Percentiles rank a stretch among this genome's conserved stretches.
Evolutionary conservation across 2,329 filamentous ascomycete species (phyloP).

Genomic region (Tolypocladium nubicola): DNA sequence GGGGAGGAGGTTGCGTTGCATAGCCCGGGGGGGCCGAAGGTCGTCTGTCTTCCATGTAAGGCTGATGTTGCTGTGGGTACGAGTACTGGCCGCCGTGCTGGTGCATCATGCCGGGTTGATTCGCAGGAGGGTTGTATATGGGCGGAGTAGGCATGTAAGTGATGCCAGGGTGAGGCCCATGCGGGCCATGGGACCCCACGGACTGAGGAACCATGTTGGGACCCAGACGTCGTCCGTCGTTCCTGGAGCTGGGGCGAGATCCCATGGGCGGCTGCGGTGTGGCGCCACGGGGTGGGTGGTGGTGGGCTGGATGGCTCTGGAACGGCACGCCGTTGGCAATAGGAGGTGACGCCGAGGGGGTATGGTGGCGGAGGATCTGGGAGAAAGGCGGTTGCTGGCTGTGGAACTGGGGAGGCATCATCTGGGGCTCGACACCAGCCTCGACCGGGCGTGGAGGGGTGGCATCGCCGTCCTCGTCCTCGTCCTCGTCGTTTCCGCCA

Average conservation of each 20-base stretch:
- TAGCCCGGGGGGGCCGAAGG: conserved; percentile 61
- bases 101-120: conserved; percentile 24
- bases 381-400: conserved; percentile 57
- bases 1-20: conserved; percentile 44
- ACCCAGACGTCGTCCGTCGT: conserved; percentile 64
- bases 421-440: conserved; percentile 38
- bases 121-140: conserved; percentile 59
- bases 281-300: conserved; percentile 48
- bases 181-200: conserved; percentile 42
- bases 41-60: conserved; percentile 67
- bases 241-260: conserved; percentile 62
- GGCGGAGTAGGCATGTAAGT: conserved; percentile 78
- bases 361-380: conserved; percentile 71
- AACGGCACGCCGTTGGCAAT: conserved; percentile 68
- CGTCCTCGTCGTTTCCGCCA: conserved; percentile 78
- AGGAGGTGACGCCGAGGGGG: conserved; percentile 80
- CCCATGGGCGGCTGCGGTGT: conserved; percentile 69
- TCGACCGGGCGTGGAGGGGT: conserved; percentile 60
- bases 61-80: conserved; percentile 34
- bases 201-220: conserved; percentile 63
- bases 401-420: conserved; percentile 63
- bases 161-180: conserved; percentile 51
- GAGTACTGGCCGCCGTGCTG: conserved; percentile 29
- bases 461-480: conserved; percentile 59
- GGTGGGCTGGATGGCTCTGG: conserved; percentile 35